phyloP scores from a whole-genome alignment of 305 asterid species.

The Fraxinus sp. region DNA sequence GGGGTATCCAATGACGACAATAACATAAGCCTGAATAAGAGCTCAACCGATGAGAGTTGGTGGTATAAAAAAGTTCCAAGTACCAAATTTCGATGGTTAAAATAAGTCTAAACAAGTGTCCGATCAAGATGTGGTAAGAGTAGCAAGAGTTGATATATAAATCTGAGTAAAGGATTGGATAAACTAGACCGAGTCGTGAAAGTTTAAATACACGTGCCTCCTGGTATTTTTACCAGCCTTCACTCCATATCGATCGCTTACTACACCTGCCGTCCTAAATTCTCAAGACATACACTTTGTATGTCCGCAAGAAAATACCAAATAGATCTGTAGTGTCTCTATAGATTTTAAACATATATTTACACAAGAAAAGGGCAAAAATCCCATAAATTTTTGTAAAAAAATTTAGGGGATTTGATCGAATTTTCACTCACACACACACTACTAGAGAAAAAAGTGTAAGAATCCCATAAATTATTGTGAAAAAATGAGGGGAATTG shows the following conservation, averaged over 20 bases:
- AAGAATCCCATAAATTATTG: not conserved
- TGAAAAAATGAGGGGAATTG: slow-evolving; percentile 48
- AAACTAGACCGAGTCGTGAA: not conserved
- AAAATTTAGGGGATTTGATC: not conserved
- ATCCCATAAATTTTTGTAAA: not conserved
- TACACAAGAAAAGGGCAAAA: not conserved
- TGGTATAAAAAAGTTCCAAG: not conserved
- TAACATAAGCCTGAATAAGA: not conserved
- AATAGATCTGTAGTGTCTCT: not conserved
- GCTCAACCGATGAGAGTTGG: not conserved
- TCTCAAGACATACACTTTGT: not conserved
- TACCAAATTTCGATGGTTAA: not conserved
- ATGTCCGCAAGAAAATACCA: not conserved
- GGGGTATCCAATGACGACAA: not conserved
- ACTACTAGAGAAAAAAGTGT: not conserved
- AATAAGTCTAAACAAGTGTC: not conserved
- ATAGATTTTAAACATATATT: not conserved
- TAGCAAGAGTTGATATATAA: not conserved
- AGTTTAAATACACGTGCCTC: not conserved
- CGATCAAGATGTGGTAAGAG: not conserved
- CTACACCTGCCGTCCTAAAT: not conserved
- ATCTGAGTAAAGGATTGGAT: not conserved
- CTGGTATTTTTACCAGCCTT: not conserved
- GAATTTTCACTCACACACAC: not conserved
- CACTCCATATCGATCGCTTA: not conserved